A percentile compares a stretch with the other conserved stretches of the same genome.
Evolutionary conservation across 331 rosid species (phyloP).

Genomic region (Prunus yedoensis): DNA sequence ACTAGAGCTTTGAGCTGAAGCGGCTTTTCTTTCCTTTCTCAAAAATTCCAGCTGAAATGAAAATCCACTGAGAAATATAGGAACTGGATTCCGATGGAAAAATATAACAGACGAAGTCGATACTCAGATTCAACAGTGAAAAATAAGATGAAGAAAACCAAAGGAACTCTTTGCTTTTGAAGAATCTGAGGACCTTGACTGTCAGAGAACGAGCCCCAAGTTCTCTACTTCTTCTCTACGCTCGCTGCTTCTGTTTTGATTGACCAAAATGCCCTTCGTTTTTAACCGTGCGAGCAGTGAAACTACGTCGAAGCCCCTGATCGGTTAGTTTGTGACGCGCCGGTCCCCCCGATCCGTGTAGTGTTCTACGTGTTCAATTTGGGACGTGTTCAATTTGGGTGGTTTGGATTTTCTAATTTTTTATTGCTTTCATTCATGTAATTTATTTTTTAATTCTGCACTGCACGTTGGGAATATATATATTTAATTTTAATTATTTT

Average conservation of each 20-base stretch:
- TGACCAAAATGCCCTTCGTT: constrained; percentile 29
- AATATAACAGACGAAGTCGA: no score
- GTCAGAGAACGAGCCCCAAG: constrained; percentile 7
- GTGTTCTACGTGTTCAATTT: constrained; percentile 4
- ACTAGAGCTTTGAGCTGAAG: not conserved
- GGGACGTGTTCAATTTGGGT: no score
- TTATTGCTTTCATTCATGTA: not conserved
- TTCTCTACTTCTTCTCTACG: not conserved
- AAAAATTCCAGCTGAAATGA: not conserved
- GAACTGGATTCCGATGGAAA: constrained; percentile 40
- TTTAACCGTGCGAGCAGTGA: not conserved
- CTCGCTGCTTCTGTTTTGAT: not conserved
- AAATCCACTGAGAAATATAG: constrained; percentile 34
- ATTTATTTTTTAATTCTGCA: not conserved
- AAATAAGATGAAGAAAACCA: not conserved
- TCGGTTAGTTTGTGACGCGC: constrained; percentile 12
- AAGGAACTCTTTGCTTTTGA: not conserved
- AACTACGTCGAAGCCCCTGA: not conserved
- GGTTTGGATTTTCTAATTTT: constrained; percentile 1
- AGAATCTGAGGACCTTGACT: constrained; percentile 4
- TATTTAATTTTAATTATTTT: not conserved
- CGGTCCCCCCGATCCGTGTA: not conserved
- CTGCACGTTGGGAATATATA: not conserved
- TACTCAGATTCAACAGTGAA: constrained; percentile 33
- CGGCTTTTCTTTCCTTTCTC: not conserved